Evolutionary conservation across 371 early-diverging fungal species (phyloP), one percentile per base, ranked within the genome.

Genomic region (Capniomyces stellatus): DNA sequence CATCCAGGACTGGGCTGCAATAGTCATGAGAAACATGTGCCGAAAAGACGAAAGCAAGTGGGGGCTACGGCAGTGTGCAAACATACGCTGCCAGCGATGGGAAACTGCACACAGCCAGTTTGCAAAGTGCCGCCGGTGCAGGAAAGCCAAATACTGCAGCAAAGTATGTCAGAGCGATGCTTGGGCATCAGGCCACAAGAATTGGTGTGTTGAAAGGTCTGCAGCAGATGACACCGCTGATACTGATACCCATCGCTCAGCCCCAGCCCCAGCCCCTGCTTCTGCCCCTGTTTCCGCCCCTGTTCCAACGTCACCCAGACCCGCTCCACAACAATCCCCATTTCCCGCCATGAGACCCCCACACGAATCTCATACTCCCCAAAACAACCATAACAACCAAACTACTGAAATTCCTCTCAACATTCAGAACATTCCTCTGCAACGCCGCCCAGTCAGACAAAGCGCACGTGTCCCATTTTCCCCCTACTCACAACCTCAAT

Each of bases 1-100:
- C 48, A 80, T 85, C 52, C 78, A 77, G 44, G 77, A 79, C 55
- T 85, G 85, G 85, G 83, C 85, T 8, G 75, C 77, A 18, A 79
- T 81, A 13, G 80, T 83, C 51, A 85, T 85, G 85, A 75, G 84
- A 63, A 85, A 85, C 62, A 77, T 77, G 51, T 85, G 83, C 58
- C 74, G 82, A 48, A 83, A 81, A 55, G 83, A 85, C 58, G 84
- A 83, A 53, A 61, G 70, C 40, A 74, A 74, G 42, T 75, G 77
- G 50, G 81, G 80, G 39, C 70, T 82, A 39, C 73, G 84, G 42
- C 82, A 79, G 58, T 85, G 85, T 59, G 81, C 84, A 23, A 75
- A 82, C 57, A 75, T 82, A 59, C 72, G 76, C 44, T 85, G 85
- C 60, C 79, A 80, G 51, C 75, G 77, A 54, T 83, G 83, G 84